Percentiles rank a stretch among this genome's conserved stretches.
phyloP scores from a whole-genome alignment of 805 yeast genomes.

The Cyberlindnera nakhonratchasimensis region DNA sequence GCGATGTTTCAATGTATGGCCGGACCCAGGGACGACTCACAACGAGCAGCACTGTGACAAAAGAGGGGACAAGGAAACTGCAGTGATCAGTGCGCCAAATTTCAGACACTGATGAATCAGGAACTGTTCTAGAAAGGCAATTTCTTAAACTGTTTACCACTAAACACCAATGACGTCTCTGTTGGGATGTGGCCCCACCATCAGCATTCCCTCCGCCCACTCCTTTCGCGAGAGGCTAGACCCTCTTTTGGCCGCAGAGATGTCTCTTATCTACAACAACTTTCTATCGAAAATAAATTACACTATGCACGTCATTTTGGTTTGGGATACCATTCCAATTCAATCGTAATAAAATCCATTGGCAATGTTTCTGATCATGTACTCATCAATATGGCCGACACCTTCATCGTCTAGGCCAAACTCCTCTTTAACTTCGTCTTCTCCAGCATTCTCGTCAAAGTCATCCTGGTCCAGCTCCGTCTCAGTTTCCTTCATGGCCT shows the following conservation, averaged over 20 bases:
- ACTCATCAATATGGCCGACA: slow-evolving; percentile 87
- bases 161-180: not conserved
- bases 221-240: not conserved
- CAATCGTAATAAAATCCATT: slow-evolving; percentile 64
- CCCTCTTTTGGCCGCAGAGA: not conserved
- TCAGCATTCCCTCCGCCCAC: not conserved
- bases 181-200: not conserved
- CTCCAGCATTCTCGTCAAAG: slow-evolving; percentile 46
- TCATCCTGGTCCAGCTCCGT: slow-evolving; percentile 82
- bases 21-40: not conserved
- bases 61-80: too few species aligned
- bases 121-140: not conserved
- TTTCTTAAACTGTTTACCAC: too few species aligned
- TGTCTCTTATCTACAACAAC: not conserved
- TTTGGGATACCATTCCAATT: not conserved
- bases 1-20: slow-evolving; percentile 4
- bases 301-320: not conserved
- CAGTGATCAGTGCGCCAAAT: too few species aligned
- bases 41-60: not conserved
- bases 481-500: slow-evolving; percentile 83
- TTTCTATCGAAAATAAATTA: not conserved
- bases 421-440: slow-evolving; percentile 42
- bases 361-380: slow-evolving; percentile 89
- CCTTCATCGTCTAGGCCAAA: slow-evolving; percentile 40
- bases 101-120: not conserved